Conservation (phyloP, 2,329 filamentous ascomycete genomes). For the Arachnopeziza araneosa region DNA sequence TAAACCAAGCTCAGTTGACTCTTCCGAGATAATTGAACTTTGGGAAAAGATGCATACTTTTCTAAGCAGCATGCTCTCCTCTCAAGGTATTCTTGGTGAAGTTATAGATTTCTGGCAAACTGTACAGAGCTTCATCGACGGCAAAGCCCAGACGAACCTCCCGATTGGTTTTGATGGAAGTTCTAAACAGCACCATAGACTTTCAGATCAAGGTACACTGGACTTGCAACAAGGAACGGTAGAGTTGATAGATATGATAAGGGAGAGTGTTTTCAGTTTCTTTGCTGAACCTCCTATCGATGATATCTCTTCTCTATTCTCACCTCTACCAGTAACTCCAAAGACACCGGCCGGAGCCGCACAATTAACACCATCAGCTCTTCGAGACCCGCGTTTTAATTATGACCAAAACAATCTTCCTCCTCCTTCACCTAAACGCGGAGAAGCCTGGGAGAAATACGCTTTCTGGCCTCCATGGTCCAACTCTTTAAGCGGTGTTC, state of each 20-base stretch:
- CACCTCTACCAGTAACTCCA: slow-evolving; percentile 68
- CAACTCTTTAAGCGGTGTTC: slow-evolving; percentile 85
- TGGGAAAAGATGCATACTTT: slow-evolving; percentile 86
- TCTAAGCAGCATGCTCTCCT: slow-evolving; percentile 67
- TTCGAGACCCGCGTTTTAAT: slow-evolving; percentile 69
- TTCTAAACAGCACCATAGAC: slow-evolving; percentile 72
- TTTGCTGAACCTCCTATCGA: slow-evolving; percentile 86
- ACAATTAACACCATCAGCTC: slow-evolving; percentile 45
- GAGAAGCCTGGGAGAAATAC: slow-evolving; percentile 86
- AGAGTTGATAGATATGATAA: slow-evolving; percentile 78
- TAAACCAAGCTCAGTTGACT: slow-evolving; percentile 63
- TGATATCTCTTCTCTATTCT: slow-evolving; percentile 82
- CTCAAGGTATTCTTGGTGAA: slow-evolving; percentile 79
- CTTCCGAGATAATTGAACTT: slow-evolving; percentile 74
- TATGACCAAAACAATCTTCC: slow-evolving; percentile 75
- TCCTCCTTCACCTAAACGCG: slow-evolving; percentile 68
- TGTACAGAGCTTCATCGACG: slow-evolving; percentile 82
- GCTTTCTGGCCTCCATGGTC: slow-evolving; percentile 95
- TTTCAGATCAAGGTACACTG: slow-evolving; percentile 63
- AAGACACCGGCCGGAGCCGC: slow-evolving; percentile 55
- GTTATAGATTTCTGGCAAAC: slow-evolving; percentile 93
- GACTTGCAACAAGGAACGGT: slow-evolving; percentile 72
- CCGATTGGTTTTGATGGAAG: slow-evolving; percentile 78
- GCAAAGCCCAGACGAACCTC: slow-evolving; percentile 72
- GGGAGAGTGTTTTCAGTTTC: slow-evolving; percentile 73